Evolutionary conservation across 768 basidiomycete species (phyloP).

Genomic region (Mycena kentingensis): DNA sequence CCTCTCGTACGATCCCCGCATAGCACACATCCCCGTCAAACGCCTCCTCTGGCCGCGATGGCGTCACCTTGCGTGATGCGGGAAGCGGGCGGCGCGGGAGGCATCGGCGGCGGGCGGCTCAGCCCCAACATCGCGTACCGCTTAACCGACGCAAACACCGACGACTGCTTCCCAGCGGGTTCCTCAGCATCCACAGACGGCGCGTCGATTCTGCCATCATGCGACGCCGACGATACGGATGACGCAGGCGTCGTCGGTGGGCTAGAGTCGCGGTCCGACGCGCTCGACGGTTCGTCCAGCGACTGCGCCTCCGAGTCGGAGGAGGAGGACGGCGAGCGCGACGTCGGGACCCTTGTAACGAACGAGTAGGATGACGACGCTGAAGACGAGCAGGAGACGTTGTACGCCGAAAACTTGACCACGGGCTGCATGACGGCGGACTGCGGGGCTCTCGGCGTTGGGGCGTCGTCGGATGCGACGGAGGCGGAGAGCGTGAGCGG

Average conservation of each 20-base stretch:
- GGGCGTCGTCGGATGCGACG: not conserved
- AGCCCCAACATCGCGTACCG: too few species aligned
- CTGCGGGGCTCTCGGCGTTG: not conserved
- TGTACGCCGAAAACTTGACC: not conserved
- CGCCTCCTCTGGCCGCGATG: too few species aligned
- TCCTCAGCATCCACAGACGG: too few species aligned
- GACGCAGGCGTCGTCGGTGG: not conserved
- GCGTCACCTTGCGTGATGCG: too few species aligned
- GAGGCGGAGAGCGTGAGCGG: not conserved
- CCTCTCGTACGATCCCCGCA: too few species aligned
- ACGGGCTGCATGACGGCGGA: not conserved
- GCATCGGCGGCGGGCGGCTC: too few species aligned
- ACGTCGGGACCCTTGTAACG: not conserved
- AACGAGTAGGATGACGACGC: slow-evolving; percentile 1
- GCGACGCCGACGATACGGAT: not conserved
- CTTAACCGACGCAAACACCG: too few species aligned
- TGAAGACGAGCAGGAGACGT: slow-evolving; percentile 1
- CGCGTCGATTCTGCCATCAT: too few species aligned
- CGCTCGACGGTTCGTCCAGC: not conserved
- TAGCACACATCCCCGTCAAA: too few species aligned
- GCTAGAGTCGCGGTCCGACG: not conserved
- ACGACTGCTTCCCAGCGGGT: too few species aligned
- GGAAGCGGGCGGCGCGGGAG: too few species aligned
- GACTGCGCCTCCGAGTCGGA: not conserved
- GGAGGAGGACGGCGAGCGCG: not conserved